Base-by-base conservation (phyloP, 257 asterid species). In the Solanum corneliomulleri region DNA sequence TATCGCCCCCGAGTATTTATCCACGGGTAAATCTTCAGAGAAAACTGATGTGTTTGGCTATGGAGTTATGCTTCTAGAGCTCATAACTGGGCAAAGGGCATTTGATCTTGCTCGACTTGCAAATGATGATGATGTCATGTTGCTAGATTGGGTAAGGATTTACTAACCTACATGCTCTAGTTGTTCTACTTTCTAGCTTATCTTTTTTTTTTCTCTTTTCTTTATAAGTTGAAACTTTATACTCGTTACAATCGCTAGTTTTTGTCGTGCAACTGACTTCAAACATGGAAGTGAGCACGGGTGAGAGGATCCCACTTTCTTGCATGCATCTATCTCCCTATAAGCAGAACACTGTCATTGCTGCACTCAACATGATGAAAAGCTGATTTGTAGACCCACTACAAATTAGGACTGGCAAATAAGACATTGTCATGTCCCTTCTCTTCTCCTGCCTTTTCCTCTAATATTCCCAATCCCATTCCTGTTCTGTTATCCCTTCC, bases 11-110 rank as follows among this genome's bases (percentile, higher is more conserved):
- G 99, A 96, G 88, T 96, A 95, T 90, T 91, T 94, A 14, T 93
- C 97, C 49, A 92, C 98, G 0, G 98, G 99, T 27, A 96, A 93
- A 89, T 94, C 96, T 41, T 95, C 98, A 0, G 99, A 95, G 93
- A 96, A 96, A 88, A 96, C 98, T 2, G 99, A 96, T 88, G 98
- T 96, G 81, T 96, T 95, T 45, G 98, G 97, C 45, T 96, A 96
- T 15, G 99, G 99, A 41, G 96, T 95, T 88, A 95, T 92, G 97
- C 99, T 97, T 92, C 98, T 97, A 66, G 99, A 97, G 94, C 97
- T 97, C 91, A 94, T 95, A 76, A 95, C 98, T 14, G 98, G 98
- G 90, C 98, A 94, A 87, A 91, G 98, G 86, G 98, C 98, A 47
- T 95, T 94, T 42, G 98, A 94, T 91, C 98, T 95, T 86, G 99